A percentile compares a stretch with the other conserved stretches of the same genome.
Conservation (phyloP, 2,329 filamentous ascomycete species). For the Ceratocystis smalleyi region DNA sequence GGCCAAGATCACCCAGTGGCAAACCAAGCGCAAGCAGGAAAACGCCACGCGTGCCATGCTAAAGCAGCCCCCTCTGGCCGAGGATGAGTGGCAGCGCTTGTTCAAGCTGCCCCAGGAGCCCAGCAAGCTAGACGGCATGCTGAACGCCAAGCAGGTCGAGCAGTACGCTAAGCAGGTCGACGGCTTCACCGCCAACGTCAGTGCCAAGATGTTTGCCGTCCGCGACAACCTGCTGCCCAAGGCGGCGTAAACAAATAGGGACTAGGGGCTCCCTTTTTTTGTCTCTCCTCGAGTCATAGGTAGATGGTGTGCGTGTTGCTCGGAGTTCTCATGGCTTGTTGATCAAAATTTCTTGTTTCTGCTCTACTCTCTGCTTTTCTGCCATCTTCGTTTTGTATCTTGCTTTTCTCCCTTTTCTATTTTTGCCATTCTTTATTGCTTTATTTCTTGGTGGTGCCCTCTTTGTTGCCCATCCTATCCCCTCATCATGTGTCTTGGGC, state of each 20-base stretch:
- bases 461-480: background rate
- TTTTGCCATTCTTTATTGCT: constrained; percentile 15
- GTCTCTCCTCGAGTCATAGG: constrained; percentile 11
- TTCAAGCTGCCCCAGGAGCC: constrained; percentile 97
- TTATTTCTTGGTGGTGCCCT: background rate
- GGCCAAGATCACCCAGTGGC: constrained; percentile 91
- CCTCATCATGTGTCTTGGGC: background rate
- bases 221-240: constrained; percentile 52
- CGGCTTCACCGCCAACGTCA: constrained; percentile 81
- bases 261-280: background rate
- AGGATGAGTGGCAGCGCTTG: constrained; percentile 95
- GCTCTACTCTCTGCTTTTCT: constrained; percentile 22
- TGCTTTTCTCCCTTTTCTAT: constrained; percentile 19
- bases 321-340: constrained; percentile 14
- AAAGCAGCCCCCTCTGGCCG: constrained; percentile 77
- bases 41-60: constrained; percentile 70
- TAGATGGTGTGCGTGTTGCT: constrained; percentile 11
- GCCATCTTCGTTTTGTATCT: constrained; percentile 21
- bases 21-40: constrained; percentile 90
- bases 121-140: constrained; percentile 78
- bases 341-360: constrained; percentile 18
- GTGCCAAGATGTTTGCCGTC: constrained; percentile 95
- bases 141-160: constrained; percentile 91
- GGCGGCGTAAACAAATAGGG: constrained; percentile 18
- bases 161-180: constrained; percentile 97